These are phyloP conservation scores for Baudoinia panamericana DNA, from an alignment of 495 filamentous ascomycete genomes.

Conservation along the genomic window DNA sequence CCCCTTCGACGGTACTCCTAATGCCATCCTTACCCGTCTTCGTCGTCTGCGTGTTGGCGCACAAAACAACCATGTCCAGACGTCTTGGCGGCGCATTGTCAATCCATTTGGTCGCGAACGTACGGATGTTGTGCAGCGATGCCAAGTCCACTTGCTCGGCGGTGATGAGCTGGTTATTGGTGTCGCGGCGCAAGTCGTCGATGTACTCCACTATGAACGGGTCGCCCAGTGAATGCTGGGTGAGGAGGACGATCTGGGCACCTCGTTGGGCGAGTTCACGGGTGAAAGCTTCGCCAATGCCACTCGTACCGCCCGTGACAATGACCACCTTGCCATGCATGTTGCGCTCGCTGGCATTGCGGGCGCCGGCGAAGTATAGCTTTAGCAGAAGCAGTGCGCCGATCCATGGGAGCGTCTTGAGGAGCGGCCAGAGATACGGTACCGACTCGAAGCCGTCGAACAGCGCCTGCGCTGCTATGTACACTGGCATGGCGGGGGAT, in stretches of 20 bases:
- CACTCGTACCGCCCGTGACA: conserved; percentile 90
- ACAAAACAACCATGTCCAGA: conserved; percentile 87
- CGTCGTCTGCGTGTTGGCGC: conserved; percentile 62
- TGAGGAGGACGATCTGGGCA: conserved; percentile 83
- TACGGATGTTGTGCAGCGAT: conserved; percentile 72
- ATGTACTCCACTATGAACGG: conserved; percentile 86
- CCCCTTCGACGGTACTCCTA: conserved; percentile 51
- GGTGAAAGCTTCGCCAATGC: conserved; percentile 69
- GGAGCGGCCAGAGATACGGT: conserved; percentile 46
- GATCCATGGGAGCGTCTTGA: conserved; percentile 48
- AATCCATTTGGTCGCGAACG: conserved; percentile 97
- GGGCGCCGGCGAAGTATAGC: conserved; percentile 61
- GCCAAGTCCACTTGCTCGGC: conserved; percentile 87
- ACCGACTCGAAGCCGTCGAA: conserved; percentile 52
- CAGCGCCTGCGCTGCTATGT: conserved; percentile 48
- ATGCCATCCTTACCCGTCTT: conserved; percentile 39
- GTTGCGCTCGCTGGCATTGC: conserved; percentile 62
- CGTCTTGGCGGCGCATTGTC: conserved; percentile 84
- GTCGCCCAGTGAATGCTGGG: conserved; percentile 64
- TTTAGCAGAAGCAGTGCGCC: conserved; percentile 55
- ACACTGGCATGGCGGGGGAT: conserved; percentile 90
- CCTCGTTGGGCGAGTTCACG: conserved; percentile 66
- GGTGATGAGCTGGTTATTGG: conserved; percentile 82
- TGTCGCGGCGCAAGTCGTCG: conserved; percentile 64
- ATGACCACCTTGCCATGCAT: conserved; percentile 90